Base-by-base conservation (phyloP, 148 eudicot genomes). In the Beta vulgaris region DNA sequence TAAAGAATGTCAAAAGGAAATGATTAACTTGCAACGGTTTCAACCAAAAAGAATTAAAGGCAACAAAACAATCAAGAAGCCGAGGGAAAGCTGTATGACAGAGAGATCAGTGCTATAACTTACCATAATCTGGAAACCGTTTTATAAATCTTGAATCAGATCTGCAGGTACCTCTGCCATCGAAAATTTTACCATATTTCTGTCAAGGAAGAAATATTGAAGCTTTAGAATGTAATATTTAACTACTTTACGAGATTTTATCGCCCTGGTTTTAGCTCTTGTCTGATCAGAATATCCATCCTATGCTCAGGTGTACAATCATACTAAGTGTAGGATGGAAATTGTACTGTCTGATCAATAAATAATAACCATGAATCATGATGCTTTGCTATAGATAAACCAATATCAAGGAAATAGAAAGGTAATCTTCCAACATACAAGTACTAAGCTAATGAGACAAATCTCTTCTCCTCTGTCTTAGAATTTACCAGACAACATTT, bases 111-210 rank as follows among this genome's bases (percentile, higher is more conserved):
- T 39, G 46, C 2, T 71, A 23, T 43, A 49, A 35, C 69, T 39
- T 76, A 80, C 83, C 83, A 6, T 37, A 53, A 53, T 71, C 79
- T 65, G 76, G 46, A 76, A 57, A 65, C 60, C 73, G 46, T 54
- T 26, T 7, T 32, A 26, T 46, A 54, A 61, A 71, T 58, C 28
- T 72, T n/a, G 83, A 43, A 34, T 57, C 71, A 71, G 76, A 61
- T 49, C 53, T 72, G 69, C 37, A 28, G 54, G 44, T 57, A 62
- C 66, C 59, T 72, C 35, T 66, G 39, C 11, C 64, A 51, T 66
- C 73, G 53, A 48, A n/a, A 5, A 46, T 57, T 15, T 25, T 66
- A 58, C 71, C 42, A 44, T 76, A 36, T 26, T 65, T 55, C 79
- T 69, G 68, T 26, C 60, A 71, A 14, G 49, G 65, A 76, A 26